These are phyloP conservation scores for Suillus decipiens DNA, from an alignment of 768 basidiomycete species.

Conservation along the genomic window DNA sequence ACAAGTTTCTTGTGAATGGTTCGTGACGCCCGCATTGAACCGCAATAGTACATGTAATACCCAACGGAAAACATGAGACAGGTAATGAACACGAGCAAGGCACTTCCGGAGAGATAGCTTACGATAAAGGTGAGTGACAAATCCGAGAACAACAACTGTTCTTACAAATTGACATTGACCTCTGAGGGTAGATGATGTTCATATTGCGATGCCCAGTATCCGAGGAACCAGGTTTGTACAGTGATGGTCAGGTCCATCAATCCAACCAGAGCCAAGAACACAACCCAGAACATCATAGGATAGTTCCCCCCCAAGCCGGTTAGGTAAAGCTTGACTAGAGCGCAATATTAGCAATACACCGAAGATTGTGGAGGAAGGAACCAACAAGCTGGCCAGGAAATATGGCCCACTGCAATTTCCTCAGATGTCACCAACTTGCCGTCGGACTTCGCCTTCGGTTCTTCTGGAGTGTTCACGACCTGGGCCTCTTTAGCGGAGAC, in stretches of 20 bases:
- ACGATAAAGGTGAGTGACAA: not conserved
- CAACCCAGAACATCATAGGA: conserved; percentile 34
- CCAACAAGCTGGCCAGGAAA: conserved; percentile 50
- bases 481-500: conserved; percentile 17
- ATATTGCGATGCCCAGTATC: conserved; percentile 48
- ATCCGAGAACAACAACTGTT: not conserved
- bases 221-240: conserved; percentile 44
- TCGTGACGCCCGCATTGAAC: conserved; percentile 53
- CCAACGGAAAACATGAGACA: conserved; percentile 35
- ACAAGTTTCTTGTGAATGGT: conserved; percentile 54
- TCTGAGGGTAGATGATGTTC: conserved; percentile 32
- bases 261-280: conserved; percentile 20
- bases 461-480: conserved; percentile 23
- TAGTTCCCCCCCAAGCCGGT: conserved; percentile 26
- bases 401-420: conserved; percentile 61
- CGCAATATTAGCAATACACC: conserved; percentile 25
- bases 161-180: conserved; percentile 38
- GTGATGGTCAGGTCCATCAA: conserved; percentile 23
- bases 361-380: conserved; percentile 1
- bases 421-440: conserved; percentile 68
- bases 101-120: conserved; percentile 54
- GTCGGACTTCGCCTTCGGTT: conserved; percentile 26
- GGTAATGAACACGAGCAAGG: conserved; percentile 35
- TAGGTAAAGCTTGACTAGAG: conserved; percentile 33
- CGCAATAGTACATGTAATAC: conserved; percentile 45